A percentile compares a stretch with the other conserved stretches of the same genome.
These are phyloP conservation scores for Ceratocystis albifundus DNA, from an alignment of 2,329 filamentous ascomycete species.

Conservation along the genomic window DNA sequence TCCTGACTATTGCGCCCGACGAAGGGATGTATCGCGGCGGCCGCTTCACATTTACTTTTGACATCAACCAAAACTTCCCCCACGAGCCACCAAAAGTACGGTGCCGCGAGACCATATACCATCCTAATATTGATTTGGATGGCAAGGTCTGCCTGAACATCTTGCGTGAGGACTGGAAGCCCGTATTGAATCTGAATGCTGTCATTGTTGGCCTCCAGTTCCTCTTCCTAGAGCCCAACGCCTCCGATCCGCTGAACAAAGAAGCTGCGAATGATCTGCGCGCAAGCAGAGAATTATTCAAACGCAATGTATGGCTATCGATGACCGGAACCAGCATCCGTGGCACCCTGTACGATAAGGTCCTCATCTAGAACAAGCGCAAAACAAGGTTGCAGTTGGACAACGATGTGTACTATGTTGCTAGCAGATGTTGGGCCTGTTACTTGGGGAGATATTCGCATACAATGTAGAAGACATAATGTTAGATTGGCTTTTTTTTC, in stretches of 20 bases:
- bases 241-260: conserved; percentile 95
- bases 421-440: not conserved
- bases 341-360: conserved; percentile 56
- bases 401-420: not conserved
- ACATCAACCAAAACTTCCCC: conserved; percentile 88
- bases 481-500: not conserved
- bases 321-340: conserved; percentile 73
- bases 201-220: conserved; percentile 94
- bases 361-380: not conserved
- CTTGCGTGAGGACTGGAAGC: conserved; percentile 96
- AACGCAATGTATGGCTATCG: conserved; percentile 72
- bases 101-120: conserved; percentile 96
- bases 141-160: conserved; percentile 98
- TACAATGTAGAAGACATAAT: not conserved
- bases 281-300: conserved; percentile 75
- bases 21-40: conserved; percentile 83
- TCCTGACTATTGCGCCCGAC: conserved; percentile 70
- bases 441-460: not conserved
- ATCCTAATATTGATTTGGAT: conserved; percentile 95
- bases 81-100: conserved; percentile 97
- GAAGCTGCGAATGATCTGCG: conserved; percentile 90
- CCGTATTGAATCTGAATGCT: conserved; percentile 89
- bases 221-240: conserved; percentile 93
- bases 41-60: conserved; percentile 78
- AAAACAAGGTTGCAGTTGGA: not conserved